Conservation (phyloP, 371 early-diverging fungal genomes). For the Mucor plumbeus region DNA sequence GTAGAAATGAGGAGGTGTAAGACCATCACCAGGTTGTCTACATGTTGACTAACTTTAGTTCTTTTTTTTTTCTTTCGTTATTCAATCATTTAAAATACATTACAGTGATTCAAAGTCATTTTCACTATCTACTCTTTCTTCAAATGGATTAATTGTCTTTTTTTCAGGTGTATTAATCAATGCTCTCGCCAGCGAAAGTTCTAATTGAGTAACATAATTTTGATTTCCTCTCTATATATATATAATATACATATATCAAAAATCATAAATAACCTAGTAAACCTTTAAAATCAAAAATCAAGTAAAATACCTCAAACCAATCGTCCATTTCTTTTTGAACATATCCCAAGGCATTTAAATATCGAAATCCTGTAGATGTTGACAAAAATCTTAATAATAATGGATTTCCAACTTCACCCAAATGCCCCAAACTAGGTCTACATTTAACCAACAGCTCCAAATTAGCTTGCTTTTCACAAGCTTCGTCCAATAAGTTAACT, state of each 20-base stretch:
- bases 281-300: neutral
- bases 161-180: slow-evolving; percentile 57
- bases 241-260: no score
- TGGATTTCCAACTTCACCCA: slow-evolving; percentile 75
- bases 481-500: slow-evolving; percentile 72
- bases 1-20: slow-evolving; percentile 80
- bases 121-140: slow-evolving; percentile 55
- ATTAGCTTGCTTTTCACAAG: slow-evolving; percentile 70
- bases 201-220: slow-evolving; percentile 80
- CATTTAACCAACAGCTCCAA: slow-evolving; percentile 71
- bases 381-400: slow-evolving; percentile 74
- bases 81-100: slow-evolving; percentile 9
- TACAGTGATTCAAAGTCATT: slow-evolving; percentile 52
- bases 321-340: slow-evolving; percentile 80
- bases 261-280: neutral
- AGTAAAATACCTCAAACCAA: slow-evolving; percentile 76
- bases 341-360: slow-evolving; percentile 74
- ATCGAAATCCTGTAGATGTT: slow-evolving; percentile 73
- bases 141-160: slow-evolving; percentile 49
- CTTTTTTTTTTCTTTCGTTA: neutral
- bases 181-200: slow-evolving; percentile 74
- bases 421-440: slow-evolving; percentile 75
- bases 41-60: no score
- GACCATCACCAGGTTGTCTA: slow-evolving; percentile 58
- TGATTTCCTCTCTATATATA: slow-evolving; percentile 69